Conservation (phyloP, 225 moss, liverwort and hornwort species). For the Pseudisothecium myosuroides region DNA sequence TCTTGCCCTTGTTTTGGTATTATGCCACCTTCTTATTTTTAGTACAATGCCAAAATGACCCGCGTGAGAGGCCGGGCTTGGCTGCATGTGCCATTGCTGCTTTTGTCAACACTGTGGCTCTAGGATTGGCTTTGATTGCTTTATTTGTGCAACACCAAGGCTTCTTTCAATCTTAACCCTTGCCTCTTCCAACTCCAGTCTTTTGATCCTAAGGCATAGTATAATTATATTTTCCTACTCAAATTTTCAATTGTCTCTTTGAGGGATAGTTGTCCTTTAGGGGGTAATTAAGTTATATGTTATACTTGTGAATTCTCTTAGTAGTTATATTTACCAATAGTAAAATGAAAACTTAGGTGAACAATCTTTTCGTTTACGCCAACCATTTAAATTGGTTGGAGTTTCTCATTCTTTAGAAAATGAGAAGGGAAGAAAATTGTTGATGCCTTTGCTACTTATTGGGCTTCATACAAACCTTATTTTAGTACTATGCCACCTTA, state of each 20-base stretch:
- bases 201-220: neutral
- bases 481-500: neutral
- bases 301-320: neutral
- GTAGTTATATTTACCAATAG: rapidly evolving
- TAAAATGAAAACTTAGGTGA: neutral
- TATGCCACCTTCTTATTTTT: constrained; percentile 16
- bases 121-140: constrained; percentile 21
- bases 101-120: constrained; percentile 26
- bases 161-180: neutral
- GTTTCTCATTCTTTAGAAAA: neutral
- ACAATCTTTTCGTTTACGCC: neutral
- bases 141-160: constrained; percentile 23
- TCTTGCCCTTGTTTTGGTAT: constrained; percentile 34
- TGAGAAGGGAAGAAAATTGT: neutral
- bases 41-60: neutral
- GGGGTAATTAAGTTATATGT: neutral
- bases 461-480: neutral
- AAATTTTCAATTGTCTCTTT: neutral
- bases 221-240: too few relatives aligned
- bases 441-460: too few relatives aligned
- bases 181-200: neutral
- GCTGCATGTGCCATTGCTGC: constrained; percentile 22
- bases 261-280: neutral
- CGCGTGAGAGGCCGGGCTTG: constrained; percentile 16
- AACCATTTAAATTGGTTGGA: neutral